Evolutionary conservation across 176 grass and related monocot species (phyloP), one percentile per base, ranked within the genome.

Genomic region (Microstegium vimineum): DNA sequence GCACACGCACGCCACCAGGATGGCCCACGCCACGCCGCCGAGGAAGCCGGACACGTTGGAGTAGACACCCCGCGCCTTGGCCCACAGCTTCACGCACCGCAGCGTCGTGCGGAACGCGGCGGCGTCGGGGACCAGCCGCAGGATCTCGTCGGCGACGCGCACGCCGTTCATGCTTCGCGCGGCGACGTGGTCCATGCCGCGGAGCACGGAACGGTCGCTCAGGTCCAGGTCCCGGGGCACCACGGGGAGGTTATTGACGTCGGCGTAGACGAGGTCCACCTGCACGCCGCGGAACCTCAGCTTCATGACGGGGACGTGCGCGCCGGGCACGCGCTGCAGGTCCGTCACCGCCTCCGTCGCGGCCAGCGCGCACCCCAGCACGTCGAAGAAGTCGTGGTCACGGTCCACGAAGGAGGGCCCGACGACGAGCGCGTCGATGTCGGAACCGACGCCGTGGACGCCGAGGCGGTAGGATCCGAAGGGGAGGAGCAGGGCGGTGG

Each of bases 391-490:
- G 67, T 91, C 86, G 28, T 75, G 73, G 49, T 94, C 92, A 62
- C 90, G 83, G 69, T 87, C 86, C 11, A 90, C 88, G 87, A 83
- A 97, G 76, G 83, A 90, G 18, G 94, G 92, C 4, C 94, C 92
- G 26, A 97, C 83, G 81, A 93, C 93, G 54, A 94, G 86, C 49
- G 86, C 91, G 83, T 97, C 94, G 74, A 97, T 87, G 47, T 97
- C 94, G 75, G 94, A 89, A 76, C 86, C 92, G 45, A 85, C 86
- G 76, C 88, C 90, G 84, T 92, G 94, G 43, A 97, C 94, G 80
- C 94, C 94, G 41, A 97, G 77, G 37, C 92, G 73, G 76, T 94
- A 92, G 5, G 94, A 97, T 32, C 94, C 94, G 83, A 97, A 97
- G 2, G 90, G 93, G 73, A 92, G 81, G 32, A 97, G 46, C 26